Evolutionary conservation across 2,329 filamentous ascomycete genomes (phyloP).

Genomic region (Emericellopsis cladophorae): DNA sequence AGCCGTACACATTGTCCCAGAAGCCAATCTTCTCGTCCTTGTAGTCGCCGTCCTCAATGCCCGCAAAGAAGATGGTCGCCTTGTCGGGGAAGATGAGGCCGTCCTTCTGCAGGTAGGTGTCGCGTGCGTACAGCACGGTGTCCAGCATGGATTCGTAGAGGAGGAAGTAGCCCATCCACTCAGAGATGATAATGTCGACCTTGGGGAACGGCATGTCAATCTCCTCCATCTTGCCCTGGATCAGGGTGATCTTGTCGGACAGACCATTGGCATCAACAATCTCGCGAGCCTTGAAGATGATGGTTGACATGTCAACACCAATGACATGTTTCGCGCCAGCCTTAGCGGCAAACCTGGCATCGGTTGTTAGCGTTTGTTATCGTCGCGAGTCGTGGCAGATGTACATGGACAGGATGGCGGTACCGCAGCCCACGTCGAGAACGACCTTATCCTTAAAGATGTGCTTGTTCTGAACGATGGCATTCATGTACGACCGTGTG

Average conservation of each 20-base stretch:
- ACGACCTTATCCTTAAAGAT: conserved; percentile 76
- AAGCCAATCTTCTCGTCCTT: conserved; percentile 99
- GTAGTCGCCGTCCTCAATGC: conserved; percentile 97
- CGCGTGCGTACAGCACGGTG: conserved; percentile 91
- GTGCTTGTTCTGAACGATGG: conserved; percentile 94
- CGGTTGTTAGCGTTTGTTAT: not conserved
- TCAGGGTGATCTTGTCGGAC: conserved; percentile 88
- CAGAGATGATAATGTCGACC: conserved; percentile 98
- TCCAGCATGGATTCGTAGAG: conserved; percentile 99
- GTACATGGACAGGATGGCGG: conserved; percentile 96
- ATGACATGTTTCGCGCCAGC: conserved; percentile 98
- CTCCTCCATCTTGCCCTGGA: conserved; percentile 99
- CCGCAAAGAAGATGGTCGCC: conserved; percentile 92
- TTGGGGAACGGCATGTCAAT: conserved; percentile 85
- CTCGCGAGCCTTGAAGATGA: conserved; percentile 95
- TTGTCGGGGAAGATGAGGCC: conserved; percentile 98
- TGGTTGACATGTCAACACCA: conserved; percentile 98
- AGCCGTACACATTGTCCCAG: conserved; percentile 99
- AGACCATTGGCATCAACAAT: conserved; percentile 90
- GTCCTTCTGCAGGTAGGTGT: conserved; percentile 76
- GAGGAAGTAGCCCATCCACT: conserved; percentile 99
- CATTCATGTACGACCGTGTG: conserved; percentile 91
- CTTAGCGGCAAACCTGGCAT: conserved; percentile 79
- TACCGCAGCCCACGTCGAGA: conserved; percentile 94
- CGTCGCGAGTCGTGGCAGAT: conserved; percentile 13